Percentiles rank a stretch among this genome's conserved stretches.
Evolutionary conservation across 2,329 filamentous ascomycete genomes (phyloP).

Genomic region (Knoxdaviesia capensis): DNA sequence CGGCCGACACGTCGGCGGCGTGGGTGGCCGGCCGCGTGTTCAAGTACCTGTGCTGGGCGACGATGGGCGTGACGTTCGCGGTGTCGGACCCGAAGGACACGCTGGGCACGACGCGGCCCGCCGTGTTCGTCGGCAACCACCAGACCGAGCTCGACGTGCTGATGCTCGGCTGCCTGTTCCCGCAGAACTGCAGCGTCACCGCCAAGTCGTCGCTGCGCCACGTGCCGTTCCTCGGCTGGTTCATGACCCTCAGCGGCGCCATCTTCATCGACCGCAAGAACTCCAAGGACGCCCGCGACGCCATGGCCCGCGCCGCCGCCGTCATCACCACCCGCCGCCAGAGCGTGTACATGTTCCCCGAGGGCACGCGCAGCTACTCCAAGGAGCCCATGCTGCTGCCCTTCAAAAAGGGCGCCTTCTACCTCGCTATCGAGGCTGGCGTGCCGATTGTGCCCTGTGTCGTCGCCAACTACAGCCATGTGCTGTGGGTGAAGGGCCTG

Average conservation of each 20-base stretch:
- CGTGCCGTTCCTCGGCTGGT: constrained; percentile 80
- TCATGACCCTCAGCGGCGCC: constrained; percentile 70
- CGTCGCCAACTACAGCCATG: constrained; percentile 58
- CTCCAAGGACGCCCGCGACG: constrained; percentile 58
- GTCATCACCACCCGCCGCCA: constrained; percentile 57
- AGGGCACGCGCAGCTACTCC: constrained; percentile 83
- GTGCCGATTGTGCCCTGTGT: constrained; percentile 83
- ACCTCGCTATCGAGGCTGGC: constrained; percentile 81
- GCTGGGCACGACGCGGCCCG: constrained; percentile 50
- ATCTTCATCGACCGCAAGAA: constrained; percentile 93
- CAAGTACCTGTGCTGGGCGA: constrained; percentile 54
- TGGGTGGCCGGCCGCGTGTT: constrained; percentile 68
- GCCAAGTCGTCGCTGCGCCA: constrained; percentile 71
- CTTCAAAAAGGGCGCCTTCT: constrained; percentile 99
- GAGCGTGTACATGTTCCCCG: constrained; percentile 73
- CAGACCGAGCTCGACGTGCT: constrained; percentile 91
- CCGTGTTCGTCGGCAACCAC: constrained; percentile 86
- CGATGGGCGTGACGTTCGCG: constrained; percentile 61
- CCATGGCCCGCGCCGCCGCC: constrained; percentile 64
- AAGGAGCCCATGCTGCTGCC: constrained; percentile 63
- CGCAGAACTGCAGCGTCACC: constrained; percentile 78
- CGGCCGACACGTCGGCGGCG: constrained; percentile 60
- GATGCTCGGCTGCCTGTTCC: constrained; percentile 77
- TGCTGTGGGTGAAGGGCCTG: constrained; percentile 42
- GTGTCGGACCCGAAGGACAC: constrained; percentile 45